These are phyloP conservation scores for Ichthyophthirius multifiliis DNA, from an alignment of 169 alveolate genomes.

Conservation along the genomic window DNA sequence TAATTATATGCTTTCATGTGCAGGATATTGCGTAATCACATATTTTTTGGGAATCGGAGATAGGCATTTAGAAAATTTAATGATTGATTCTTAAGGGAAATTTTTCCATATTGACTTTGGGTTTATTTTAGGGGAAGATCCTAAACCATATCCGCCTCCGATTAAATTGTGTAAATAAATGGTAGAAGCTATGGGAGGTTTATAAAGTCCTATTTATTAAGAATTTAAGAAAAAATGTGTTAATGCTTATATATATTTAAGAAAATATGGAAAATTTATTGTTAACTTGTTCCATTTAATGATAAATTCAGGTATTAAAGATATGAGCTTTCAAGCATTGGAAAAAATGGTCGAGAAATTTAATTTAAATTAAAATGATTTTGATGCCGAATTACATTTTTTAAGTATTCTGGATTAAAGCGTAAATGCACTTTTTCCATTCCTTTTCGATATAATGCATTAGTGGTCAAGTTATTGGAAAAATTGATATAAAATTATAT, in stretches of 20 bases:
- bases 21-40: constrained; percentile 97
- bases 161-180: constrained; percentile 91
- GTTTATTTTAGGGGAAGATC: constrained; percentile 94
- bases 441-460: constrained; percentile 49
- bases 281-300: constrained; percentile 86
- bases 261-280: constrained; percentile 86
- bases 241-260: constrained; percentile 63
- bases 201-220: constrained; percentile 85
- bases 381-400: constrained; percentile 88
- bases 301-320: constrained; percentile 93
- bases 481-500: too few species aligned
- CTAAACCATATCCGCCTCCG: constrained; percentile 93
- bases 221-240: constrained; percentile 75
- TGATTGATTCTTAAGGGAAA: constrained; percentile 90
- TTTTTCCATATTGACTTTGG: constrained; percentile 98
- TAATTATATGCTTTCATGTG: constrained; percentile 93
- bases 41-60: constrained; percentile 98
- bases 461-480: too few species aligned
- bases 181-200: constrained; percentile 94
- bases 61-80: constrained; percentile 97
- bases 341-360: constrained; percentile 82
- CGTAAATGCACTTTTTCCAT: constrained; percentile 91
- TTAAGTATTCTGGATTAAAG: constrained; percentile 82
- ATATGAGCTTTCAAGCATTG: constrained; percentile 65
- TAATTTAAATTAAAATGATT: constrained; percentile 77